These are phyloP conservation scores for Grosmannia huntii DNA, from an alignment of 2,329 filamentous ascomycete species.

Conservation along the genomic window DNA sequence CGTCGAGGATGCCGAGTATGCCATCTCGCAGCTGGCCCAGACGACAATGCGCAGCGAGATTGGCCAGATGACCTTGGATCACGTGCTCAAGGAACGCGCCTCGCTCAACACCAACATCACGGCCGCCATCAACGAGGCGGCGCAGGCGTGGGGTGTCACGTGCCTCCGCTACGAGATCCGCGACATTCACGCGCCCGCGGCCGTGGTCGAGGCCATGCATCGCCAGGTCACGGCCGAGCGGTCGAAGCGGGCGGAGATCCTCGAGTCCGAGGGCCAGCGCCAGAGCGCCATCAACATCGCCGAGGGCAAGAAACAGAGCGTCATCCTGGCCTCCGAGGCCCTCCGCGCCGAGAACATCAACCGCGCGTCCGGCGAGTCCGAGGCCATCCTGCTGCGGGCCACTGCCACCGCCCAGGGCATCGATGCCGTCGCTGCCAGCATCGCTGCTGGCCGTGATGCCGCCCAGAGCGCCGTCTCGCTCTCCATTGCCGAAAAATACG, in stretches of 20 bases:
- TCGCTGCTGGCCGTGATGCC: slow-evolving; percentile 56
- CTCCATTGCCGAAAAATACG: slow-evolving; percentile 92
- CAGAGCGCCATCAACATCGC: slow-evolving; percentile 98
- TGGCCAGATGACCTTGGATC: slow-evolving; percentile 88
- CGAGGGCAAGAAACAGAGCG: slow-evolving; percentile 91
- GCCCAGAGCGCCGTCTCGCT: slow-evolving; percentile 79
- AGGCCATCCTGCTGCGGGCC: slow-evolving; percentile 79
- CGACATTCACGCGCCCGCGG: slow-evolving; percentile 90
- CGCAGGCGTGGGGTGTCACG: slow-evolving; percentile 90
- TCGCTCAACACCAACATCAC: slow-evolving; percentile 97
- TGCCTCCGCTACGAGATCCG: slow-evolving; percentile 96
- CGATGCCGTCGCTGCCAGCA: slow-evolving; percentile 67
- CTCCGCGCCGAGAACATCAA: slow-evolving; percentile 87
- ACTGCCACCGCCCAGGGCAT: slow-evolving; percentile 79
- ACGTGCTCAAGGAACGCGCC: slow-evolving; percentile 93
- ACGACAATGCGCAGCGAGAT: slow-evolving; percentile 99
- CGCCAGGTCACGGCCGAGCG: slow-evolving; percentile 94
- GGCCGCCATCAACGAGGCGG: slow-evolving; percentile 95
- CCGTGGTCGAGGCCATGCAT: slow-evolving; percentile 96
- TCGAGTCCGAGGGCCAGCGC: slow-evolving; percentile 92
- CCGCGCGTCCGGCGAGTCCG: slow-evolving; percentile 78
- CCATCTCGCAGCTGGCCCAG: slow-evolving; percentile 93
- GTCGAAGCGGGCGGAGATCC: slow-evolving; percentile 92
- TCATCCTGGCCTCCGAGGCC: slow-evolving; percentile 91
- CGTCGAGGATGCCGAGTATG: slow-evolving; percentile 96